phyloP scores from a whole-genome alignment of 2,329 filamentous ascomycete genomes.

The Diaporthe sp. region DNA sequence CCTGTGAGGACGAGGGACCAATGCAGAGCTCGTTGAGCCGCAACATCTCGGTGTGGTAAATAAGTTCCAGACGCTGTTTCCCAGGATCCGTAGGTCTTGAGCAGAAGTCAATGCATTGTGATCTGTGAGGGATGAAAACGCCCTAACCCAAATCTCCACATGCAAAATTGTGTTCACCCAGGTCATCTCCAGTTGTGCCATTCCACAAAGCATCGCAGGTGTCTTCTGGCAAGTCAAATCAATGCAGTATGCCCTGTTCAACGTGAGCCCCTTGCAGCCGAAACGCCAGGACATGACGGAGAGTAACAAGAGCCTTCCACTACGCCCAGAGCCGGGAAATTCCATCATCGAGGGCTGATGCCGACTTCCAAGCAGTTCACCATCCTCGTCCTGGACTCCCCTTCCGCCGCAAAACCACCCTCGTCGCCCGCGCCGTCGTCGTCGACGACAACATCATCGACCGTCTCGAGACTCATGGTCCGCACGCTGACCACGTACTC shows the following conservation, averaged over 20 bases:
- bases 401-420: conserved; percentile 46
- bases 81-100: neutral
- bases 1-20: neutral
- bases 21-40: neutral
- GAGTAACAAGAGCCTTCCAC: neutral
- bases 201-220: neutral
- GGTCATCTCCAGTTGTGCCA: too few relatives aligned
- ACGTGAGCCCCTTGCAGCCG: neutral
- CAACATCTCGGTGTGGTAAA: too few relatives aligned
- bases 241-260: neutral
- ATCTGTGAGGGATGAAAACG: neutral
- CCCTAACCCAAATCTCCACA: neutral
- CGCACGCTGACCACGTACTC: conserved; percentile 71
- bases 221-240: neutral
- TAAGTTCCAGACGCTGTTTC: neutral
- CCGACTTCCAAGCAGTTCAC: conserved; percentile 66
- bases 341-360: conserved; percentile 60
- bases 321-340: too few relatives aligned
- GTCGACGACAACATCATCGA: conserved; percentile 74
- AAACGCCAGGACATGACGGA: neutral
- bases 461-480: conserved; percentile 74
- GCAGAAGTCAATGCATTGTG: too few relatives aligned
- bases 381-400: conserved; percentile 60
- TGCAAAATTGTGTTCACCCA: neutral
- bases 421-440: conserved; percentile 49